Evolutionary conservation across 306 rosid genomes (phyloP).

Genomic region (Cucurbita moschata): DNA sequence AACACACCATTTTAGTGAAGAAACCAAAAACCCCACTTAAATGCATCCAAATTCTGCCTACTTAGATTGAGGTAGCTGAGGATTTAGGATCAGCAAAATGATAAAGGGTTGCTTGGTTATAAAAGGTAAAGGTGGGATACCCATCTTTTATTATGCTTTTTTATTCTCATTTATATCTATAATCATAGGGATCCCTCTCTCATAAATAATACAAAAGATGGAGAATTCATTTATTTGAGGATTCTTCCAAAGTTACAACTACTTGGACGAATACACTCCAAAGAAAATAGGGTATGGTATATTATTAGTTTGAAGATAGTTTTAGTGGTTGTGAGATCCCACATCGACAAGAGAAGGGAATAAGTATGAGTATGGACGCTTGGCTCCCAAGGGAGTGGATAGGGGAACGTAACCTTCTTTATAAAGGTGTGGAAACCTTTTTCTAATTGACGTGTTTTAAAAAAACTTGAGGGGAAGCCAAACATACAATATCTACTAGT

Average conservation of each 20-base stretch:
- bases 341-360: no score
- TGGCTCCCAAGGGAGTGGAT: no score
- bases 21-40: slow-evolving; percentile 19
- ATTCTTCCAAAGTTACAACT: neutral
- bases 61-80: slow-evolving; percentile 21
- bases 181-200: neutral
- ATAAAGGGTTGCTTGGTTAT: slow-evolving; percentile 31
- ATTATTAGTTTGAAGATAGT: no score
- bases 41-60: slow-evolving; percentile 27
- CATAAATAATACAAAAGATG: neutral
- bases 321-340: no score
- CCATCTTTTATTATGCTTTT: neutral
- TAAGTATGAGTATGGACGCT: no score
- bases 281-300: no score
- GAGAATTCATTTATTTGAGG: neutral
- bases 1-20: slow-evolving; percentile 17
- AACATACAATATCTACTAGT: no score
- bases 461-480: no score
- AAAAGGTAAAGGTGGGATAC: slow-evolving; percentile 21
- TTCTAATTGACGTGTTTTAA: no score
- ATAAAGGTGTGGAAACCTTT: no score
- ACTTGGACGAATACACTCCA: neutral
- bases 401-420: no score
- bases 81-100: slow-evolving; percentile 19
- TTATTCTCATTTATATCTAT: no score